Evolutionary conservation across 768 basidiomycete genomes (phyloP).

Genomic region (Amanita inopinata): DNA sequence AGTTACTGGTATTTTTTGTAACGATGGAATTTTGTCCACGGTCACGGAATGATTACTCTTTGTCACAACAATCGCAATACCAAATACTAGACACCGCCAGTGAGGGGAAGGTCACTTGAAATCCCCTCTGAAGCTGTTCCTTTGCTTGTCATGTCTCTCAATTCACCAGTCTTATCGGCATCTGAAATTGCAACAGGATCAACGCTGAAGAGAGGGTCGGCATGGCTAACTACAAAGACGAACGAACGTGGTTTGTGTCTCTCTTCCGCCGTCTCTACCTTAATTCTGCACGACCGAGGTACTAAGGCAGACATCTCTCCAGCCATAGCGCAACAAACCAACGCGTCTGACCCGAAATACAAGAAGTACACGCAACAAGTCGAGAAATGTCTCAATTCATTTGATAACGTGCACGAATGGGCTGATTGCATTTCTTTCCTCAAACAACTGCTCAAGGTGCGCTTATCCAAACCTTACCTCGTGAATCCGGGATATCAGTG

Average conservation of each 20-base stretch:
- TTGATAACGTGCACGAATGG: conserved; percentile 98
- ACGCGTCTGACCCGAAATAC: conserved; percentile 81
- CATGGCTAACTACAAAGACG: conserved; percentile 31
- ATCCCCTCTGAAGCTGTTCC: not conserved
- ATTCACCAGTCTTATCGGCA: conserved; percentile 19
- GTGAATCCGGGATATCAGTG: not conserved
- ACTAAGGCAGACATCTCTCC: too few species aligned
- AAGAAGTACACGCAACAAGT: conserved; percentile 91
- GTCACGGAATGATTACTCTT: not conserved
- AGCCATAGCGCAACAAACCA: conserved; percentile 45
- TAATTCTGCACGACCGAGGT: conserved; percentile 4
- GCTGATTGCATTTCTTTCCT: conserved; percentile 98
- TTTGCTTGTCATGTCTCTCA: conserved; percentile 16
- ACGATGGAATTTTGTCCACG: not conserved
- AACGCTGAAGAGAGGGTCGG: conserved; percentile 26
- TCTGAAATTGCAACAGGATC: conserved; percentile 23
- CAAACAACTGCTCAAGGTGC: conserved; percentile 85
- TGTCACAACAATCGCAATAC: conserved; percentile 2
- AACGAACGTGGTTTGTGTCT: conserved; percentile 40
- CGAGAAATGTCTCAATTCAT: conserved; percentile 85
- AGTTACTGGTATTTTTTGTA: not conserved
- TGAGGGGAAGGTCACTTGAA: not conserved
- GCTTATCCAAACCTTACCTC: conserved; percentile 6
- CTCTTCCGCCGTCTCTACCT: conserved; percentile 1
- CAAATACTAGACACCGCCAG: not conserved